Conservation (phyloP, 108 stramenopile genomes). For the Cylindrotheca closterium region DNA sequence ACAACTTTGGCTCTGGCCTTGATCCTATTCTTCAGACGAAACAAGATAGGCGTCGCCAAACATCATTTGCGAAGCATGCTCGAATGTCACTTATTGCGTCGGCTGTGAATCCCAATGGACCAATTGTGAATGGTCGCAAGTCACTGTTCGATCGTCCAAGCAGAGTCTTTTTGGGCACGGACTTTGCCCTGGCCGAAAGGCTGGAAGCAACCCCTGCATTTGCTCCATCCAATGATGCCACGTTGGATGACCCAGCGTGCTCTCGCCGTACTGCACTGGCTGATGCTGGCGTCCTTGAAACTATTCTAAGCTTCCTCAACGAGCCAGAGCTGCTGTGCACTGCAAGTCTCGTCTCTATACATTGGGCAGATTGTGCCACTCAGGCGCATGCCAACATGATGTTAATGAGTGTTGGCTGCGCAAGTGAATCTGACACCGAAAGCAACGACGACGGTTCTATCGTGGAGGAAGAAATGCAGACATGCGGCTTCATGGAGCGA, state of each 20-base stretch:
- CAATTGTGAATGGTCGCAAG: slow-evolving; percentile 21
- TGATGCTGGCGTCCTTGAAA: slow-evolving; percentile 19
- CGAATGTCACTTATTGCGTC: slow-evolving; percentile 40
- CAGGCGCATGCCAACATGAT: slow-evolving; percentile 66
- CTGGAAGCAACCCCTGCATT: neutral
- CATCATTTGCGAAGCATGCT: slow-evolving; percentile 35
- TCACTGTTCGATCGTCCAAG: slow-evolving; percentile 18
- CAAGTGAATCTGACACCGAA: slow-evolving; percentile 27
- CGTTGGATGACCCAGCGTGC: neutral
- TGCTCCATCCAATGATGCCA: neutral
- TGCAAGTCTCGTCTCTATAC: slow-evolving; percentile 63
- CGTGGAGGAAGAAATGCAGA: neutral
- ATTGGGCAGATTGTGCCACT: slow-evolving; percentile 78
- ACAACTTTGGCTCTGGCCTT: no score
- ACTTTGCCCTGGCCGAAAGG: neutral
- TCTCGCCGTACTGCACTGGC: neutral
- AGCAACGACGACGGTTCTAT: slow-evolving; percentile 28
- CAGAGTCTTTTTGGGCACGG: neutral
- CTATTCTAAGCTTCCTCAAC: slow-evolving; percentile 59
- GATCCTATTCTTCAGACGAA: neutral
- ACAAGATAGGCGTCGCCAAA: slow-evolving; percentile 28
- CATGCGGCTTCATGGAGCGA: slow-evolving; percentile 39
- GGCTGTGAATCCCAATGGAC: slow-evolving; percentile 24
- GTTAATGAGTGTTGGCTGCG: slow-evolving; percentile 72
- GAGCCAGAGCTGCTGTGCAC: slow-evolving; percentile 59